phyloP scores from a whole-genome alignment of 805 yeast genomes.

The Candida maris region DNA sequence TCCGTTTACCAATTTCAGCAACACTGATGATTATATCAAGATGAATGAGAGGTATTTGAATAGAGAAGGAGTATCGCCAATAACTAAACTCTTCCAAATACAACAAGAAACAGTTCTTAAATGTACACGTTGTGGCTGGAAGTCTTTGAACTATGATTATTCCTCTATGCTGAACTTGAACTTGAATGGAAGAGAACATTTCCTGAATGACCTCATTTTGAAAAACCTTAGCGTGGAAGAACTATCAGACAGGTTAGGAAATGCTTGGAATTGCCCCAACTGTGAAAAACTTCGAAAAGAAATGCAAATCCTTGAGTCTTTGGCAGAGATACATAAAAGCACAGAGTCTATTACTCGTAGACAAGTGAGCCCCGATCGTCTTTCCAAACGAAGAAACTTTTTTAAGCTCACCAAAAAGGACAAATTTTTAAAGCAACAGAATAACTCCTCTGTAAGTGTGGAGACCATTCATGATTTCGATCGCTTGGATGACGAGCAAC shows the following conservation, averaged over 20 bases:
- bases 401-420: conserved; percentile 15
- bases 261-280: conserved; percentile 83
- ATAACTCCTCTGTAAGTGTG: conserved; percentile 5
- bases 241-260: conserved; percentile 56
- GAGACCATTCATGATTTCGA: conserved; percentile 7
- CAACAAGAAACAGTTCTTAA: conserved; percentile 62
- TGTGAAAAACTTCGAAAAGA: conserved; percentile 40
- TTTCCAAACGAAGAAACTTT: conserved; percentile 32
- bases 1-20: conserved; percentile 23
- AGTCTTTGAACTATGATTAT: conserved; percentile 49
- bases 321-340: conserved; percentile 2
- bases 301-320: conserved; percentile 14
- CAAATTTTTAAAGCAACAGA: conserved; percentile 6
- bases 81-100: conserved; percentile 66
- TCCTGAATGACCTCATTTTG: conserved; percentile 58
- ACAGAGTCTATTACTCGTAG: background rate
- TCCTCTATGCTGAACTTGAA: conserved; percentile 31
- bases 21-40: conserved; percentile 47
- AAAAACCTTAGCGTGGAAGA: conserved; percentile 63
- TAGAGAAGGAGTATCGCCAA: conserved; percentile 62
- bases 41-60: conserved; percentile 56
- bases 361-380: conserved; percentile 11
- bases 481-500: conserved; percentile 17
- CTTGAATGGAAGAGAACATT: conserved; percentile 19
- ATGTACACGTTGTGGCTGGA: conserved; percentile 63